Evolutionary conservation across 2,329 filamentous ascomycete species (phyloP).

Genomic region (Teratosphaeria gauchensis): DNA sequence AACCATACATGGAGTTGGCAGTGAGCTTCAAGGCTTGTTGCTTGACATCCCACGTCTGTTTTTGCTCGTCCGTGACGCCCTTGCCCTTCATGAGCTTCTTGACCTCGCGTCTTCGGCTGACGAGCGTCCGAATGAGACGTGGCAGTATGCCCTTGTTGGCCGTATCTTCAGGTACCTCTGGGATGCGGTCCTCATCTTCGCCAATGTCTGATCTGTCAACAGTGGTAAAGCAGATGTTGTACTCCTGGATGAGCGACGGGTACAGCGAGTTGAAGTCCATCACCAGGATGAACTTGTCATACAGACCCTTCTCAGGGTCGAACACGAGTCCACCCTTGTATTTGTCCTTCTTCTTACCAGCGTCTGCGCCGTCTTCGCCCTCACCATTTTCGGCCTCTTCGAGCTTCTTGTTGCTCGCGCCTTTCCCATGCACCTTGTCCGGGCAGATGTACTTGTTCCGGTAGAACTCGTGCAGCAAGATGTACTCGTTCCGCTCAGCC

Average conservation of each 20-base stretch:
- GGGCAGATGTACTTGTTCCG: constrained; percentile 97
- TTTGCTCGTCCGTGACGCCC: constrained; percentile 70
- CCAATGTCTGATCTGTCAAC: constrained; percentile 67
- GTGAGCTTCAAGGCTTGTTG: constrained; percentile 94
- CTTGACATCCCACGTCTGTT: constrained; percentile 96
- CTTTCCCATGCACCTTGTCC: constrained; percentile 79
- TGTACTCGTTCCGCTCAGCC: constrained; percentile 97
- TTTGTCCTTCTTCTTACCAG: constrained; percentile 96
- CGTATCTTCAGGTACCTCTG: constrained; percentile 65
- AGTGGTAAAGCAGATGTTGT: constrained; percentile 98
- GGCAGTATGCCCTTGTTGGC: constrained; percentile 80
- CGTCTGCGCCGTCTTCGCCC: constrained; percentile 46
- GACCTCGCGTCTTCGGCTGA: constrained; percentile 79
- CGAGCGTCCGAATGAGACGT: constrained; percentile 81
- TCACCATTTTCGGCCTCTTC: constrained; percentile 68
- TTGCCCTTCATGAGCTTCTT: constrained; percentile 97
- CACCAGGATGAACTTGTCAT: constrained; percentile 95
- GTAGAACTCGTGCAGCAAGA: constrained; percentile 93
- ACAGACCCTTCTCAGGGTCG: constrained; percentile 92
- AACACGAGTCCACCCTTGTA: constrained; percentile 98
- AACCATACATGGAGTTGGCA: constrained; percentile 99
- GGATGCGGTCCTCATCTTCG: constrained; percentile 78
- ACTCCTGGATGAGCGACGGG: constrained; percentile 97
- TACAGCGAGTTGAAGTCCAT: constrained; percentile 99
- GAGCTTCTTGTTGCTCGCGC: constrained; percentile 49